Base-by-base conservation (phyloP, 805 yeast species). In the Ogataea nitratoaversa region DNA sequence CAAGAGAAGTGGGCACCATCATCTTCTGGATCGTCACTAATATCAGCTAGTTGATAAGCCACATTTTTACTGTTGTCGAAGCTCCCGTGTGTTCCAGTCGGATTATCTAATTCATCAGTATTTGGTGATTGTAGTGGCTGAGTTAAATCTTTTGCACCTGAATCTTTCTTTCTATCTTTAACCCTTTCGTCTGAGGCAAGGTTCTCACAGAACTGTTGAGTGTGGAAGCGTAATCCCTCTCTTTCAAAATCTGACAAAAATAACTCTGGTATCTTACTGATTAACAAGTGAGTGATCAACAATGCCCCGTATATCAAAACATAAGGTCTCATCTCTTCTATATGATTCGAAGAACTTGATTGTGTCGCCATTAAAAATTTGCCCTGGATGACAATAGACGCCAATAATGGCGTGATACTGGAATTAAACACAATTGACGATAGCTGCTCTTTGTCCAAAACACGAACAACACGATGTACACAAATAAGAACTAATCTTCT, bases 151-250 rank as follows among this genome's bases (percentile, higher is more conserved):
- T n/a, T 37, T 17, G 19, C 23, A 17, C 23, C 32, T 7, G 29
- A 42, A 32, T 30, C 38, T 12, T 49, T 36, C 32, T 14, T 19
- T 22, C 17, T 29, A 31, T 20, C 32, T 40, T 28, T 42, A 25
- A 42, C 39, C 25, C 48, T 36, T 25, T 33, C 43, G 32, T 53
- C 56, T 6, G 29, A 35, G 18, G 42, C 43, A 30, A 57, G 42
- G 8, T 52, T 47, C 19, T 59, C 61, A 8, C 63, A 39, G 3
- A 78, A 59, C 0, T 52, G 43, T 1, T 61, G 48, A 8, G 73
- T 65, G 53, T 82, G 86, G 14, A 70, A 60, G 4, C 82, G 56
- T n/a, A 84, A 59, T 0, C 96, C 96, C 52, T 87, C 95, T 40
- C 84, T 72, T 50, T 76, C 82, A 46, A 87, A 76, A 8, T 66